Conservation (phyloP, 805 yeast species). For the Debaryomyces maramus region DNA sequence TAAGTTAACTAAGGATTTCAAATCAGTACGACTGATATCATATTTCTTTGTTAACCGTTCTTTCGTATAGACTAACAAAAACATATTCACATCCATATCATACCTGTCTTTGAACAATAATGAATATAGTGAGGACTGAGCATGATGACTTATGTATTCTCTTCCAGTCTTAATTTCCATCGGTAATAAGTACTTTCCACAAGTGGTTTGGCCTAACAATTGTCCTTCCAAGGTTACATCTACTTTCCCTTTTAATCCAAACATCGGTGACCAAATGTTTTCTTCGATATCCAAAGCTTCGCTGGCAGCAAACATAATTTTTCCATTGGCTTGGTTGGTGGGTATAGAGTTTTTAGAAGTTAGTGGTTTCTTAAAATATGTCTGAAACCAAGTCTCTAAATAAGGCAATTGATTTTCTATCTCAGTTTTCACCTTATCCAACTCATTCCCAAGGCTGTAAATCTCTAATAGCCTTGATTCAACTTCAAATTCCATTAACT, state of each 20-base stretch:
- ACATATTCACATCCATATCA: slow-evolving; percentile 61
- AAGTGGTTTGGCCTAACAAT: slow-evolving; percentile 24
- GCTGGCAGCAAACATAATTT: slow-evolving; percentile 50
- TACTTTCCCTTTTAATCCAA: slow-evolving; percentile 84
- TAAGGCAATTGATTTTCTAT: slow-evolving; percentile 51
- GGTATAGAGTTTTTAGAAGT: slow-evolving; percentile 20
- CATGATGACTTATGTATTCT: slow-evolving; percentile 68
- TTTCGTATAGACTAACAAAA: slow-evolving; percentile 73
- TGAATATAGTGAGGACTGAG: slow-evolving; percentile 83
- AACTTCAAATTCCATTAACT: slow-evolving; percentile 38
- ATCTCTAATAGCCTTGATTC: slow-evolving; percentile 49
- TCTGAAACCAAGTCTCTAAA: slow-evolving; percentile 53
- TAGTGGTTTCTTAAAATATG: slow-evolving; percentile 32
- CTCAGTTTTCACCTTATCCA: slow-evolving; percentile 41
- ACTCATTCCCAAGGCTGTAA: slow-evolving; percentile 54
- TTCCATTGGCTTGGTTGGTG: slow-evolving; percentile 25
- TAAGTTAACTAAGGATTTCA: slow-evolving; percentile 66
- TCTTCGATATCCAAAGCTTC: slow-evolving; percentile 85
- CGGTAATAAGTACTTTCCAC: slow-evolving; percentile 62
- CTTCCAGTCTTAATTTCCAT: slow-evolving; percentile 89
- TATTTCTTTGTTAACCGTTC: slow-evolving; percentile 54
- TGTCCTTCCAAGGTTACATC: slow-evolving; percentile 81
- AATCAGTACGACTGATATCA: slow-evolving; percentile 53
- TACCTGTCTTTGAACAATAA: slow-evolving; percentile 78
- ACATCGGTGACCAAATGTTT: slow-evolving; percentile 86